These are phyloP conservation scores for Pyronema domesticum DNA, from an alignment of 495 filamentous ascomycete genomes.

Conservation along the genomic window DNA sequence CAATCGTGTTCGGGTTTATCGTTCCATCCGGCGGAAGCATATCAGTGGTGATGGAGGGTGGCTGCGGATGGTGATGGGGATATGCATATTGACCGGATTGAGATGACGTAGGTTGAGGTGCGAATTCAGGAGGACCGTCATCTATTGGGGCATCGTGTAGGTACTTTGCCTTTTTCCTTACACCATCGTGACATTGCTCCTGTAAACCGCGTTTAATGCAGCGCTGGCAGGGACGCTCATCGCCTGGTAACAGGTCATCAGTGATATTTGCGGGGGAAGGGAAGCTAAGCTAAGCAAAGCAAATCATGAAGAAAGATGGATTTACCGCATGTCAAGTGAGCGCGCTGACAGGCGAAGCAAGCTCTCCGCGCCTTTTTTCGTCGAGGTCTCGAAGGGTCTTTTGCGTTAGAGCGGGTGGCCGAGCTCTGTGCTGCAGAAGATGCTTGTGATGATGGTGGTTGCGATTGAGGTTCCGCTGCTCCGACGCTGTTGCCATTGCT, in stretches of 20 bases:
- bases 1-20: constrained; percentile 22
- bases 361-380: constrained; percentile 92
- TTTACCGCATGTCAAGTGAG: constrained; percentile 96
- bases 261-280: neutral
- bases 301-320: constrained; percentile 27
- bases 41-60: constrained; percentile 9
- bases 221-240: constrained; percentile 79
- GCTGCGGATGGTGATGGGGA: constrained; percentile 5
- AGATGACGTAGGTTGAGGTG: constrained; percentile 10
- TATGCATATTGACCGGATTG: constrained; percentile 14
- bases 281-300: constrained; percentile 1
- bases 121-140: constrained; percentile 20
- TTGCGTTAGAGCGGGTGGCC: constrained; percentile 27
- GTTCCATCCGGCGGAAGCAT: constrained; percentile 24
- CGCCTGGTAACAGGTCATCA: constrained; percentile 32
- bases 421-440: neutral
- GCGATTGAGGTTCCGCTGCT: constrained; percentile 1
- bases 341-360: constrained; percentile 91
- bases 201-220: constrained; percentile 86
- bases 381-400: constrained; percentile 71
- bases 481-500: neutral
- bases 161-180: constrained; percentile 98
- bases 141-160: constrained; percentile 87
- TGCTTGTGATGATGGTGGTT: neutral
- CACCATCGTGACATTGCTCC: constrained; percentile 82